These are phyloP conservation scores for Phellinidium pouzarii DNA, from an alignment of 1,284 basidiomycete species.

Conservation along the genomic window DNA sequence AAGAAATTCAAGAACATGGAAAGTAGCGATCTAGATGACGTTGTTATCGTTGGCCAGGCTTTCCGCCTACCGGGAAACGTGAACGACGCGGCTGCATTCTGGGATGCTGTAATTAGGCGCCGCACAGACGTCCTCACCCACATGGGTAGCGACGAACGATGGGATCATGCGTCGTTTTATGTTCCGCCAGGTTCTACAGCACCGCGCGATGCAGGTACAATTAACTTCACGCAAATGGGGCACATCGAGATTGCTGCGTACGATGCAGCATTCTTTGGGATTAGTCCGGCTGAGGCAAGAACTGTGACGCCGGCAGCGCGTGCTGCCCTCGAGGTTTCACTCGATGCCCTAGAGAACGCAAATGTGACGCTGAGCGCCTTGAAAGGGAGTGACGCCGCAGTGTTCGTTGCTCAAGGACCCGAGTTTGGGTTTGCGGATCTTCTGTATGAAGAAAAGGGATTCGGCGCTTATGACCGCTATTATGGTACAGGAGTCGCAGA, in stretches of 20 bases:
- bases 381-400: conserved; percentile 29
- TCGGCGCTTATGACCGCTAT: conserved; percentile 29
- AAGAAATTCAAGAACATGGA: not conserved
- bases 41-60: conserved; percentile 33
- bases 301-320: conserved; percentile 28
- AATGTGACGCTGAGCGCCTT: conserved; percentile 30
- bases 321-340: conserved; percentile 30
- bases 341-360: conserved; percentile 34
- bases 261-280: conserved; percentile 32
- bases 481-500: conserved; percentile 31
- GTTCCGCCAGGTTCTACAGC: conserved; percentile 7
- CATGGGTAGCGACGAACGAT: conserved; percentile 27
- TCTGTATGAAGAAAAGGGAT: conserved; percentile 28
- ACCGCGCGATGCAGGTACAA: conserved; percentile 26
- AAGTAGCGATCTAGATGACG: conserved; percentile 20
- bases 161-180: conserved; percentile 33
- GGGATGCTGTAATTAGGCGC: conserved; percentile 30
- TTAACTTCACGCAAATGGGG: conserved; percentile 28
- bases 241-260: conserved; percentile 29
- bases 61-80: conserved; percentile 31
- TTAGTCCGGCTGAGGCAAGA: conserved; percentile 30
- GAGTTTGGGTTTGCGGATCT: conserved; percentile 29
- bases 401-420: conserved; percentile 29
- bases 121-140: conserved; percentile 27
- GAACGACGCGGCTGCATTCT: conserved; percentile 26